Evolutionary conservation across 176 grass and related monocot genomes (phyloP).

Genomic region (Themeda triandra): DNA sequence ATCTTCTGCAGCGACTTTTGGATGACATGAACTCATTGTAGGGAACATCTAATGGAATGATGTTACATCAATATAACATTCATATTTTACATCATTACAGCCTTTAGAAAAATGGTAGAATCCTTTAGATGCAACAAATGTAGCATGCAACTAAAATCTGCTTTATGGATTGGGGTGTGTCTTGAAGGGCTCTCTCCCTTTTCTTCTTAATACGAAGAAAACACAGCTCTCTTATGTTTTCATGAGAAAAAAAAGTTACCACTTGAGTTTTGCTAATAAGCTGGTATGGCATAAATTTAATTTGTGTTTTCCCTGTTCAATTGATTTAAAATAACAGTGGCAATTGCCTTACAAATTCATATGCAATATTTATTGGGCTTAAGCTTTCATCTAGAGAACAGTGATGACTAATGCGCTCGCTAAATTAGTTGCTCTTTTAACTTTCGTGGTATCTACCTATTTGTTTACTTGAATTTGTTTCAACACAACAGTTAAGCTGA

Average conservation of each 20-base stretch:
- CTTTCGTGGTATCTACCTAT: not conserved
- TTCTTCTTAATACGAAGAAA: not conserved
- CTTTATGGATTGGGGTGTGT: not conserved
- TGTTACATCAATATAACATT: not conserved
- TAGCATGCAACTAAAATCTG: not conserved
- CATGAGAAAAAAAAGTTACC: not conserved
- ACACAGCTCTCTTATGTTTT: not conserved
- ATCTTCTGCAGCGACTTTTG: not conserved
- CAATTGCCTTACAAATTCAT: not conserved
- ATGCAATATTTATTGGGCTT: not conserved
- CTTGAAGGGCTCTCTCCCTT: not conserved
- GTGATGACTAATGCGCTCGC: slow-evolving; percentile 2
- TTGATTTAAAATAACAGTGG: slow-evolving; percentile 6
- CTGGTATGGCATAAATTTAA: not conserved
- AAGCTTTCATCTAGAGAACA: not conserved
- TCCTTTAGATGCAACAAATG: not conserved
- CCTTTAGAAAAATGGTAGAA: not conserved
- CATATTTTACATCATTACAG: not conserved
- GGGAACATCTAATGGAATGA: not conserved
- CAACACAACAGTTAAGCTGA: not conserved
- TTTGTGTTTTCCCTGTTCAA: not conserved
- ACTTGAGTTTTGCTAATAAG: not conserved
- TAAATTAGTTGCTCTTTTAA: not conserved
- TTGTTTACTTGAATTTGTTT: not conserved
- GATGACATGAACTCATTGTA: not conserved